Base-by-base conservation (phyloP, 148 eudicot genomes). In the Nepenthes gracilis region DNA sequence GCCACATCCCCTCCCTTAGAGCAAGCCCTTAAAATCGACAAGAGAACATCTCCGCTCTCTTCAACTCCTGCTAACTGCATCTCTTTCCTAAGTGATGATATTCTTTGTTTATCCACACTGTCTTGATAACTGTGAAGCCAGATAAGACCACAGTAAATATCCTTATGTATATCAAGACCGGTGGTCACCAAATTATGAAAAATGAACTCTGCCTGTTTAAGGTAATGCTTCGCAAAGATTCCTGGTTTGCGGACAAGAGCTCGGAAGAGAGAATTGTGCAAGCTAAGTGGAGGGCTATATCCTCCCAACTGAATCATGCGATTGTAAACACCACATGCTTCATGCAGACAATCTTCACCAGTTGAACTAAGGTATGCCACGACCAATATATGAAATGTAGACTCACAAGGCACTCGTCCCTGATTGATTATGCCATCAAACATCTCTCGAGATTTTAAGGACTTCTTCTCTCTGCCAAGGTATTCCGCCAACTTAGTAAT, bases 111-210 rank as follows among this genome's bases (percentile, higher is more conserved):
- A 65, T 94, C 97, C 57, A 84, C 61, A 45, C 59, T 67, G 64
- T 93, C 96, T 73, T 93, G 99, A 74, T 89, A 81, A 67, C 99
- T 93, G 56, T 89, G 99, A 48, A 93, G 95, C 95, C 99, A 89
- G 55, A 93, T 83, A 54, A 93, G 84, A 72, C 92, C 97, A 33
- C 80, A 80, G 60, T 80, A 93, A 49, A 93, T 77, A 70, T 93
- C 96, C 59, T 78, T 79, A 36, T 83, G 96, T 74, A 86, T 70
- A 65, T 82, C 83, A 12, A 88, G 67, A 62, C 80, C 83, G 65
- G 70, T 75, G 7, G 83, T 74, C 5, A 59, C 74, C 63, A 93
- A 64, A 70, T 89, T 86, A 65, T 89, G 89, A 73, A 70, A 86
- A 58, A 93, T 75, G 67, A 86, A 89, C 73, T 93, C 99, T 9